phyloP scores from a whole-genome alignment of 2,329 filamentous ascomycete species.

The Dothistroma pini region DNA sequence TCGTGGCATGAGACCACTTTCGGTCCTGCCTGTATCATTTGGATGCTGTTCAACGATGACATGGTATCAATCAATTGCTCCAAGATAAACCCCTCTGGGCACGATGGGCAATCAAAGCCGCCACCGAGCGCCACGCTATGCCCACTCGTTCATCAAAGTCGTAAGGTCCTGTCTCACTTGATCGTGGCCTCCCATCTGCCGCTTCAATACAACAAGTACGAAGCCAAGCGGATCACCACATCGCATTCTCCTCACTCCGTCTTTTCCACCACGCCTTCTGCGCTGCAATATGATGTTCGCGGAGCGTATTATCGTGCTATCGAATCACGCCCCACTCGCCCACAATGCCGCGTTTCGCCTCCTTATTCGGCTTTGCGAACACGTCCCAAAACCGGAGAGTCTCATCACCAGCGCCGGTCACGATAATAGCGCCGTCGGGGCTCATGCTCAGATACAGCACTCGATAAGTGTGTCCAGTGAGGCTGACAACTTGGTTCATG shows the following conservation, averaged over 20 bases:
- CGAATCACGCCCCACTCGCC: constrained; percentile 72
- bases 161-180: not conserved
- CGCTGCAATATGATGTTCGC: not conserved
- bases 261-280: not conserved
- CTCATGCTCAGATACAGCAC: constrained; percentile 97
- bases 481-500: constrained; percentile 92
- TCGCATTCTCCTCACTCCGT: not conserved
- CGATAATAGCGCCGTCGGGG: constrained; percentile 87
- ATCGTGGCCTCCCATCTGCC: not conserved
- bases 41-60: not conserved
- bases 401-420: constrained; percentile 94
- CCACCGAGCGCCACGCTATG: not conserved
- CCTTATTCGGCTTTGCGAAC: constrained; percentile 74
- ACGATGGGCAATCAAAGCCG: not conserved
- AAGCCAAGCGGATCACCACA: not conserved
- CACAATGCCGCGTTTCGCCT: constrained; percentile 56
- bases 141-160: not conserved
- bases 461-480: constrained; percentile 95
- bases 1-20: not conserved
- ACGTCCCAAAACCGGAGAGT: constrained; percentile 96
- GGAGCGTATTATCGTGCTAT: constrained; percentile 6
- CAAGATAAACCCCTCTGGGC: not conserved
- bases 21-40: not conserved
- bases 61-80: not conserved
- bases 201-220: not conserved